A percentile compares a stretch with the other conserved stretches of the same genome.
These are phyloP conservation scores for Penicillium arizonense DNA, from an alignment of 495 filamentous ascomycete species.

Conservation along the genomic window DNA sequence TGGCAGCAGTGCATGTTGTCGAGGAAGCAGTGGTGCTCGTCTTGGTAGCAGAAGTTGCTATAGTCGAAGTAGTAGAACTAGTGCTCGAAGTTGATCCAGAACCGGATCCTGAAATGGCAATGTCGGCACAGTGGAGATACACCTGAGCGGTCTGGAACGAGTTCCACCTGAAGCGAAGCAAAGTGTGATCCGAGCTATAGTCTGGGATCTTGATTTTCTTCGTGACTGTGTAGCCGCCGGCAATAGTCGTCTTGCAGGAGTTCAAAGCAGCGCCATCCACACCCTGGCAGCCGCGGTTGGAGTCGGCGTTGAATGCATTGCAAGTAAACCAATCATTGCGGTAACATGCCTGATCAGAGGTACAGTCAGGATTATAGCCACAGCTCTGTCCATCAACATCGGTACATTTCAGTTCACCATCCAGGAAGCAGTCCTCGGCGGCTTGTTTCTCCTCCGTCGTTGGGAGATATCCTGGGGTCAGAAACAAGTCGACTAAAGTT, in stretches of 20 bases:
- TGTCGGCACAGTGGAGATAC: slow-evolving; percentile 56
- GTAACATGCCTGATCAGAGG: slow-evolving; percentile 43
- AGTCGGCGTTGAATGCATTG: slow-evolving; percentile 39
- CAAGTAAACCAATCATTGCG: slow-evolving; percentile 60
- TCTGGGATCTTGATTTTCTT: slow-evolving; percentile 54
- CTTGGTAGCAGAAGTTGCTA: background rate
- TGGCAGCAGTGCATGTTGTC: slow-evolving; percentile 1
- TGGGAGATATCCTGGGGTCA: slow-evolving; percentile 48
- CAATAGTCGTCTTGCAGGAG: slow-evolving; percentile 51
- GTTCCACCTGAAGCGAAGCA: slow-evolving; percentile 57
- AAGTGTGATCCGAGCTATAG: slow-evolving; percentile 45
- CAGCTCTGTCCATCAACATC: slow-evolving; percentile 53
- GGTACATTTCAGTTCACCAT: slow-evolving; percentile 47
- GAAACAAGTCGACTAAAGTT: slow-evolving; percentile 49
- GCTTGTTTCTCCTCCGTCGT: slow-evolving; percentile 54
- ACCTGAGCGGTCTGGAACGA: slow-evolving; percentile 56
- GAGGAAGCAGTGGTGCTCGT: slow-evolving; percentile 1
- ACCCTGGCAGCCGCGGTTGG: slow-evolving; percentile 41
- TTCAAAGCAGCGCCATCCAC: slow-evolving; percentile 46
- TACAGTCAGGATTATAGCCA: slow-evolving; percentile 52
- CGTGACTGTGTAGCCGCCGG: slow-evolving; percentile 54
- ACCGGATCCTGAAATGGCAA: slow-evolving; percentile 34
- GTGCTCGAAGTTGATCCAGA: background rate
- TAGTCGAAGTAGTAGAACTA: background rate
- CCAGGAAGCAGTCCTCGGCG: slow-evolving; percentile 54